These are phyloP conservation scores for Ogataea nitratoaversa DNA, from an alignment of 805 yeast genomes.

Conservation along the genomic window DNA sequence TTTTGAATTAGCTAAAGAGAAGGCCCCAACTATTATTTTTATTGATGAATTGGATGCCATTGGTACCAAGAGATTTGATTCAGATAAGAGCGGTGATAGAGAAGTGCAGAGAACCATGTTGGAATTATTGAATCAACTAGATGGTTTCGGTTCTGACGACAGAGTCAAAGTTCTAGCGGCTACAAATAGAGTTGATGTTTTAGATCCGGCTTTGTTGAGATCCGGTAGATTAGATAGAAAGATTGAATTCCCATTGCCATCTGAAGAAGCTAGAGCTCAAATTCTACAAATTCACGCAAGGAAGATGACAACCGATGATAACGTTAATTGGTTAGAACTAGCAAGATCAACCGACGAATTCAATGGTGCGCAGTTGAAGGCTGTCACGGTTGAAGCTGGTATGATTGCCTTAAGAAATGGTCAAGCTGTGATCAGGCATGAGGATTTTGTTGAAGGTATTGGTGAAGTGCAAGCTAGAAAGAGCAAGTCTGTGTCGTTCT, in stretches of 20 bases:
- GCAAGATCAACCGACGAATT: conserved; percentile 98
- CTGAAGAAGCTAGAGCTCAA: conserved; percentile 96
- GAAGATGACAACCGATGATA: conserved; percentile 88
- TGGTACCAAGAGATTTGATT: conserved; percentile 97
- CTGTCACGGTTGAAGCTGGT: conserved; percentile 99
- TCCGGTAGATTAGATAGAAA: conserved; percentile 97
- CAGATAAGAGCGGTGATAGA: conserved; percentile 95
- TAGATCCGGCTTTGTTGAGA: conserved; percentile 97
- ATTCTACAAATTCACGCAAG: conserved; percentile 96
- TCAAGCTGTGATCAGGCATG: conserved; percentile 86
- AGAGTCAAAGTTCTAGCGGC: conserved; percentile 97
- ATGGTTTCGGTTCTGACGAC: conserved; percentile 97
- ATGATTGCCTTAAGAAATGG: conserved; percentile 98
- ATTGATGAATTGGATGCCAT: conserved; percentile 98
- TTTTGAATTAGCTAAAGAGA: conserved; percentile 94
- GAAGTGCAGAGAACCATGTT: conserved; percentile 99
- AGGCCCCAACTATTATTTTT: conserved; percentile 96
- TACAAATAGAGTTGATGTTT: conserved; percentile 94
- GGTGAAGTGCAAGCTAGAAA: conserved; percentile 98
- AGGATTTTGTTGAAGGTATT: conserved; percentile 96
- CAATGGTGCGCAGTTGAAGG: conserved; percentile 98
- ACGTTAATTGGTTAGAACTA: conserved; percentile 95
- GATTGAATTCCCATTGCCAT: conserved; percentile 96
- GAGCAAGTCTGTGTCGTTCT: conserved; percentile 90
- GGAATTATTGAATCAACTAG: conserved; percentile 94